Evolutionary conservation across 2,329 filamentous ascomycete genomes (phyloP), one percentile per base, ranked within the genome.

Genomic region (Pseudogymnoascus sp.): DNA sequence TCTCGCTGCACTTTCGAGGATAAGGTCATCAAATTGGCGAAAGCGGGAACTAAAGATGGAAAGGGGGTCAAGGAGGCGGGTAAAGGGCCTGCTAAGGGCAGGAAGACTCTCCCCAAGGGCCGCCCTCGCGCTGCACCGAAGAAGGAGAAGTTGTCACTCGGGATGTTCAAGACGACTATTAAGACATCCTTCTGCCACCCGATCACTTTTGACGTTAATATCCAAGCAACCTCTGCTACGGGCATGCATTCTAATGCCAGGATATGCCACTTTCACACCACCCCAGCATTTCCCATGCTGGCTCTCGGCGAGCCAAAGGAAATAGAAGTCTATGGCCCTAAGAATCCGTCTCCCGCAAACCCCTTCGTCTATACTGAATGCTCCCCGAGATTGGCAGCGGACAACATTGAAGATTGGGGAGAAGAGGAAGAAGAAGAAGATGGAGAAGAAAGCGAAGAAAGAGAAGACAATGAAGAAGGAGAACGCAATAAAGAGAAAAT

Each of bases 111-210:
- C 14, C 11, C 15, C 2, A 18, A 18, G 2, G 2, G 2, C 2
- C 18, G 18, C 18, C 18, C 18, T 18, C 18, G 18, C 18, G 3
- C 15, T 1, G 5, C 11, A 8, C 25, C 59, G 11, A 20, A 39
- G 4, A 53, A 18, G n/a, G 25, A 53, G 0, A 4, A 12, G 2
- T 1, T 15, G n/a, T 25, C 43, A 18, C 1, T 6, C 4, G 43
- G 43, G 9, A 12, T 33, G 43, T 53, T 33, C 5, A 53, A 18
- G 11, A 53, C 12, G 25, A 22, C 1, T 1, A 69, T 71, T 36
- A 65, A n/a, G 0, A 72, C 70, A 0, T 22, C 60, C 0, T 71
- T 70, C 58, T 65, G 64, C 6, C 69, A 71, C 47, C 70, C 70
- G 0, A 67, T 72, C 3, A 62, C 25, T 2, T 71, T 72, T 64